These are phyloP conservation scores for Diaporthe citri DNA, from an alignment of 2,329 filamentous ascomycete genomes.

Conservation along the genomic window DNA sequence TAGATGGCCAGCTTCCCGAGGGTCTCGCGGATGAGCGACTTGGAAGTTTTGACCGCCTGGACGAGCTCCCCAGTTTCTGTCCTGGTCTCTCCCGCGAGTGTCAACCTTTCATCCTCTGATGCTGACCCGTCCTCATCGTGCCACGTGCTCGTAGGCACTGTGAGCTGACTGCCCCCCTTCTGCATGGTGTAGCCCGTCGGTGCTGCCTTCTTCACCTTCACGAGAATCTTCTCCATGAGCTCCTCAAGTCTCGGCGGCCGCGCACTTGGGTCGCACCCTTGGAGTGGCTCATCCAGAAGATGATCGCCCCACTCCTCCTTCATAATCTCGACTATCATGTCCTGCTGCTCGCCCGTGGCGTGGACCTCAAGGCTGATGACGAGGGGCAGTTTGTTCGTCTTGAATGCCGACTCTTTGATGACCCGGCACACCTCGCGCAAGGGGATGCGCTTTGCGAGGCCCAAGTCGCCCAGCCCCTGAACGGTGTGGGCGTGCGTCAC, in stretches of 20 bases:
- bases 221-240: slow-evolving; percentile 82
- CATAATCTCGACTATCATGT: slow-evolving; percentile 95
- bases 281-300: slow-evolving; percentile 72
- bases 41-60: slow-evolving; percentile 61
- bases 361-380: slow-evolving; percentile 96
- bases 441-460: slow-evolving; percentile 84
- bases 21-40: slow-evolving; percentile 74
- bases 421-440: slow-evolving; percentile 89
- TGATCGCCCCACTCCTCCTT: slow-evolving; percentile 84
- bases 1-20: slow-evolving; percentile 85
- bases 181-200: slow-evolving; percentile 36
- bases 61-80: slow-evolving; percentile 20
- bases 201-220: slow-evolving; percentile 79
- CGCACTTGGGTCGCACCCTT: slow-evolving; percentile 64
- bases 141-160: slow-evolving; percentile 49
- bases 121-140: slow-evolving; percentile 56
- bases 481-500: slow-evolving; percentile 75
- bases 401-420: slow-evolving; percentile 83
- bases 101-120: slow-evolving; percentile 58
- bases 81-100: slow-evolving; percentile 36
- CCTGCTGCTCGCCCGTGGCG: slow-evolving; percentile 83
- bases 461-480: slow-evolving; percentile 65
- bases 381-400: slow-evolving; percentile 80
- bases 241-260: slow-evolving; percentile 78
- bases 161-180: slow-evolving; percentile 47